Conservation (phyloP, 2,329 filamentous ascomycete species). For the Monosporascus sp. region DNA sequence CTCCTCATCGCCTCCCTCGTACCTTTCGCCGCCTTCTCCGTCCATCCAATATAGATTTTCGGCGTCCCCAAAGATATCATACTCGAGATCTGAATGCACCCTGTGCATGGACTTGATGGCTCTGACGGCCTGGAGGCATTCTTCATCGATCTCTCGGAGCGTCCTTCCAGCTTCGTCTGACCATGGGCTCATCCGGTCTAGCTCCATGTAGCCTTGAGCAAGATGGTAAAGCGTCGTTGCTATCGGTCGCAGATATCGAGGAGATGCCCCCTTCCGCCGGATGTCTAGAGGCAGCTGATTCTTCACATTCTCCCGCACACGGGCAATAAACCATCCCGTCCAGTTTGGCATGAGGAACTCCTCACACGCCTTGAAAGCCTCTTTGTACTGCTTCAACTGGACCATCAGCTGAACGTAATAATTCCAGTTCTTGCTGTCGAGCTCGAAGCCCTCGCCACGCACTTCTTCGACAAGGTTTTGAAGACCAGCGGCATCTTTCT, state of each 20-base stretch:
- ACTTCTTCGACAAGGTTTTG: conserved; percentile 49
- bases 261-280: conserved; percentile 33
- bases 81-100: conserved; percentile 20
- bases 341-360: conserved; percentile 71
- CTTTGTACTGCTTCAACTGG: conserved; percentile 49
- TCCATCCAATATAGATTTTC: conserved; percentile 9
- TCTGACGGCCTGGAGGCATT: conserved; percentile 27
- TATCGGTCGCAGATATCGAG: conserved; percentile 33
- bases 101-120: conserved; percentile 27
- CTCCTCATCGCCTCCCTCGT: background rate
- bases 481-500: conserved; percentile 41
- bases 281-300: conserved; percentile 31
- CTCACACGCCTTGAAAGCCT: conserved; percentile 74
- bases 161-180: conserved; percentile 38
- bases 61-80: conserved; percentile 16
- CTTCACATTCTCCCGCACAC: conserved; percentile 18
- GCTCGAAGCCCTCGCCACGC: conserved; percentile 59
- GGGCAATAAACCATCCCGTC: conserved; percentile 59
- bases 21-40: background rate
- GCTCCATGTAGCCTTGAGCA: conserved; percentile 44
- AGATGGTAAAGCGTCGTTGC: conserved; percentile 43
- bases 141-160: conserved; percentile 31
- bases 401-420: conserved; percentile 65
- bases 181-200: conserved; percentile 45
- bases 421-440: conserved; percentile 80